Evolutionary conservation across 163 green algal species (phyloP).

Genomic region (Scenedesmus sp.): DNA sequence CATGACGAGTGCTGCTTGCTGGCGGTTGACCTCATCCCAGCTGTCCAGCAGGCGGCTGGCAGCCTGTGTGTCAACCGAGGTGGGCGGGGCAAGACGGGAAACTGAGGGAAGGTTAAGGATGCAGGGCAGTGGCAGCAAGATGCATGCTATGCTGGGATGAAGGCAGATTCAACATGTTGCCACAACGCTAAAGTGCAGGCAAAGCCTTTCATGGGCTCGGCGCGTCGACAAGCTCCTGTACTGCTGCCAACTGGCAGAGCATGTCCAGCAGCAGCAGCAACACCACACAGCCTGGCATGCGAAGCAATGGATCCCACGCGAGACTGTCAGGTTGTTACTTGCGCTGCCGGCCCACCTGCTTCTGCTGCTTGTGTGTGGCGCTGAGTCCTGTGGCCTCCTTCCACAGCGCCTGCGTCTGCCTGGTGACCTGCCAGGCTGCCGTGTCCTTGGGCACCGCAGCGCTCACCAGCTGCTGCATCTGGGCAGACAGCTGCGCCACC

Average conservation of each 20-base stretch:
- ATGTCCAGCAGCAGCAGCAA: neutral
- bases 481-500: slow-evolving; percentile 14
- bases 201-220: too few relatives aligned
- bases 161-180: too few relatives aligned
- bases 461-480: slow-evolving; percentile 12
- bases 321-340: neutral
- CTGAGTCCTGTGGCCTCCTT: slow-evolving; percentile 7
- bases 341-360: slow-evolving; percentile 18
- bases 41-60: slow-evolving; percentile 35
- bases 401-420: neutral
- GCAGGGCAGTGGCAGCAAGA: too few relatives aligned
- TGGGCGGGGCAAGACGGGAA: too few relatives aligned
- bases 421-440: neutral
- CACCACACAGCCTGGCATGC: neutral
- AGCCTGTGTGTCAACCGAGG: too few relatives aligned
- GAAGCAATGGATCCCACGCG: neutral
- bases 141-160: too few relatives aligned
- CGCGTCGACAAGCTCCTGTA: too few relatives aligned
- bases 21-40: slow-evolving; percentile 46
- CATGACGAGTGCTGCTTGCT: slow-evolving; percentile 47
- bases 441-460: slow-evolving; percentile 20
- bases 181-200: too few relatives aligned
- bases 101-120: too few relatives aligned
- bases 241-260: too few relatives aligned
- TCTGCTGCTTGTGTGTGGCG: slow-evolving; percentile 40